phyloP scores from a whole-genome alignment of 1,284 basidiomycete genomes.

The Lignosus rhinocerotis region DNA sequence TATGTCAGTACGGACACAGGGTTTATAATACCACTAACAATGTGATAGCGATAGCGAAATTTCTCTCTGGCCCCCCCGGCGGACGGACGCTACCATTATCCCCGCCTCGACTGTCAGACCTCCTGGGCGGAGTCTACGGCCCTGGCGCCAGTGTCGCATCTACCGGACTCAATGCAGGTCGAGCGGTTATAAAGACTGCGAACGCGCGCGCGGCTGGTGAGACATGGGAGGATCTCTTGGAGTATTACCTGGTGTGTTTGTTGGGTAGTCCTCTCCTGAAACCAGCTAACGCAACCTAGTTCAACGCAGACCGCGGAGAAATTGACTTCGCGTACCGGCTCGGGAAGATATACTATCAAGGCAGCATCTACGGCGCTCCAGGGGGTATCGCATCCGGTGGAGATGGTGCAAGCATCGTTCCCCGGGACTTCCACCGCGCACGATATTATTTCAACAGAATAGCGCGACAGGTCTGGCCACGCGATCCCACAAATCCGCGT shows the following conservation, averaged over 20 bases:
- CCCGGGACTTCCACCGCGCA: slow-evolving; percentile 74
- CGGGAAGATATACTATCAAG: slow-evolving; percentile 93
- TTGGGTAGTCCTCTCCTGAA: no score
- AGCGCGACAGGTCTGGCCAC: slow-evolving; percentile 81
- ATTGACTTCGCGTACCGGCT: slow-evolving; percentile 84
- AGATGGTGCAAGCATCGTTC: slow-evolving; percentile 82
- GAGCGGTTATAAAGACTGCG: slow-evolving; percentile 83
- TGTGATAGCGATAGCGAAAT: slow-evolving; percentile 66
- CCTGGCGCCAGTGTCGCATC: slow-evolving; percentile 91
- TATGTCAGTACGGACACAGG: slow-evolving; percentile 33
- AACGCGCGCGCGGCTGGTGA: slow-evolving; percentile 82
- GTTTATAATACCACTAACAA: slow-evolving; percentile 1
- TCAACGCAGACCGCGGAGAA: slow-evolving; percentile 90
- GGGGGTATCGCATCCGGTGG: slow-evolving; percentile 85
- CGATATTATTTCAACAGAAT: slow-evolving; percentile 81
- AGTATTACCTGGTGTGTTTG: slow-evolving; percentile 77
- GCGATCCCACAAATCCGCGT: slow-evolving; percentile 61
- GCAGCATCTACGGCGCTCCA: slow-evolving; percentile 74
- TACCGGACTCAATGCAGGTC: slow-evolving; percentile 70
- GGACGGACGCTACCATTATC: slow-evolving; percentile 86
- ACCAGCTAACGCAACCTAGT: slow-evolving; percentile 44
- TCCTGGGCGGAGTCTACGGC: slow-evolving; percentile 90
- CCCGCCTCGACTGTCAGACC: slow-evolving; percentile 84
- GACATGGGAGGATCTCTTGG: slow-evolving; percentile 89
- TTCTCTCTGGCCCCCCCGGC: slow-evolving; percentile 86